Percentiles rank a stretch among this genome's conserved stretches.
Conservation (phyloP, 2,329 filamentous ascomycete genomes). For the Xylariaceae sp. region DNA sequence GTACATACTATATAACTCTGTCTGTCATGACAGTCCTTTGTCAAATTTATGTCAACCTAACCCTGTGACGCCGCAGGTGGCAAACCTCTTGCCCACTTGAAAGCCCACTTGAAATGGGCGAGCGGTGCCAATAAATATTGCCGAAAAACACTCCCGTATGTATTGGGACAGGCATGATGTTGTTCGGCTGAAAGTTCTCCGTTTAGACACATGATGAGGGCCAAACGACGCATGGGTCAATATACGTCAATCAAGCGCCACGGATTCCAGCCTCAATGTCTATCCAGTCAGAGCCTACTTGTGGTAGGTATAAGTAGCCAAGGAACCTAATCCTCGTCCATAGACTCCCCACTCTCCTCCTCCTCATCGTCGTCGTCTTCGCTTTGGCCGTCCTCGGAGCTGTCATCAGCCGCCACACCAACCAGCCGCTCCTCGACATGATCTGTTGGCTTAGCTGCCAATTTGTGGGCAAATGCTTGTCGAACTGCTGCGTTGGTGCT, state of each 20-base stretch:
- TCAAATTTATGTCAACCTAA: not conserved
- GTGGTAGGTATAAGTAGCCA: not conserved
- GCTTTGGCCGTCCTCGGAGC: conserved; percentile 43
- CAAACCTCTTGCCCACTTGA: not conserved
- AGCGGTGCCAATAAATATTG: not conserved
- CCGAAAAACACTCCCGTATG: not conserved
- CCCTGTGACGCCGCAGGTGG: too few species aligned
- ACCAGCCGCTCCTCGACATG: conserved; percentile 73
- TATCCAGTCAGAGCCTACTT: conserved; percentile 1
- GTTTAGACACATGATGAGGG: conserved; percentile 7
- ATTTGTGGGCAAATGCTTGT: conserved; percentile 71
- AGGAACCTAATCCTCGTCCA: conserved; percentile 51
- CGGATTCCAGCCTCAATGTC: conserved; percentile 12
- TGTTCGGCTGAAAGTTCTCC: conserved; percentile 4
- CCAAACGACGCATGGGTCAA: conserved; percentile 11
- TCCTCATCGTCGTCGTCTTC: conserved; percentile 30
- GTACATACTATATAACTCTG: not conserved
- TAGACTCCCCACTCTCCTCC: conserved; percentile 45
- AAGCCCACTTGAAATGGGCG: not conserved
- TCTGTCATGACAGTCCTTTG: not conserved
- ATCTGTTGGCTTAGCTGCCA: conserved; percentile 53
- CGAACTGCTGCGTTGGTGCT: conserved; percentile 86
- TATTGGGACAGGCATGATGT: not conserved
- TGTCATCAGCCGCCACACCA: conserved; percentile 64
- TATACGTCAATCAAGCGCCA: conserved; percentile 20